phyloP scores from a whole-genome alignment of 805 yeast species.

The Candida oleophila region DNA sequence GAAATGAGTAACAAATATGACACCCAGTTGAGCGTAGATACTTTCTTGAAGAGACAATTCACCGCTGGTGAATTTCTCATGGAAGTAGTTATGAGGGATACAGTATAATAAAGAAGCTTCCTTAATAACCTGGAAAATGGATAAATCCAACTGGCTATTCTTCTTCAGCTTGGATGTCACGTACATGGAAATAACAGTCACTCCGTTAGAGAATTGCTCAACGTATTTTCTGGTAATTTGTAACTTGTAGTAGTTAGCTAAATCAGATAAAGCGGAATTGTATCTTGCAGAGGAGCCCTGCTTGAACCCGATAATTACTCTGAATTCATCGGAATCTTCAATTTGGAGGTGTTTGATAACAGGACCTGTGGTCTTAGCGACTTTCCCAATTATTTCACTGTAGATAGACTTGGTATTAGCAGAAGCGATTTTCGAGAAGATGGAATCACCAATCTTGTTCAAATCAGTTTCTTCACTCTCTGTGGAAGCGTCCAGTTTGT shows the following conservation, averaged over 20 bases:
- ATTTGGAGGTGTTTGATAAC: conserved; percentile 84
- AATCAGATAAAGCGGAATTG: conserved; percentile 80
- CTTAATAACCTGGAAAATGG: conserved; percentile 85
- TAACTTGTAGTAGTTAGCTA: conserved; percentile 86
- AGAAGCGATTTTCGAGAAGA: conserved; percentile 76
- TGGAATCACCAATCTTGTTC: conserved; percentile 69
- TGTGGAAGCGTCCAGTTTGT: conserved; percentile 8
- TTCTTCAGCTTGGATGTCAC: conserved; percentile 59
- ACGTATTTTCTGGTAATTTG: conserved; percentile 86
- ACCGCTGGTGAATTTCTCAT: conserved; percentile 66
- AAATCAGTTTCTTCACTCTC: conserved; percentile 47
- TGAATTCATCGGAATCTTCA: conserved; percentile 76
- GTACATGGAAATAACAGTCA: conserved; percentile 84
- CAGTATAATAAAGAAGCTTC: conserved; percentile 92
- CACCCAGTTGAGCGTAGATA: conserved; percentile 90
- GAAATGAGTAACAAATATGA: conserved; percentile 90
- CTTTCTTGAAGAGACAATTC: conserved; percentile 90
- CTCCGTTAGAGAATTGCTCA: conserved; percentile 89
- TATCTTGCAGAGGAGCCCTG: conserved; percentile 83
- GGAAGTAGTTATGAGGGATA: conserved; percentile 83
- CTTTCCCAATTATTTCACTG: conserved; percentile 66
- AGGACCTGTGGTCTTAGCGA: conserved; percentile 81
- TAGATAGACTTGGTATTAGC: conserved; percentile 77
- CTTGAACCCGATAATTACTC: conserved; percentile 85
- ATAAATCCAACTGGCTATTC: conserved; percentile 60